Evolutionary conservation across 2,329 filamentous ascomycete species (phyloP).

Genomic region (Arthrobotrys megalospora): DNA sequence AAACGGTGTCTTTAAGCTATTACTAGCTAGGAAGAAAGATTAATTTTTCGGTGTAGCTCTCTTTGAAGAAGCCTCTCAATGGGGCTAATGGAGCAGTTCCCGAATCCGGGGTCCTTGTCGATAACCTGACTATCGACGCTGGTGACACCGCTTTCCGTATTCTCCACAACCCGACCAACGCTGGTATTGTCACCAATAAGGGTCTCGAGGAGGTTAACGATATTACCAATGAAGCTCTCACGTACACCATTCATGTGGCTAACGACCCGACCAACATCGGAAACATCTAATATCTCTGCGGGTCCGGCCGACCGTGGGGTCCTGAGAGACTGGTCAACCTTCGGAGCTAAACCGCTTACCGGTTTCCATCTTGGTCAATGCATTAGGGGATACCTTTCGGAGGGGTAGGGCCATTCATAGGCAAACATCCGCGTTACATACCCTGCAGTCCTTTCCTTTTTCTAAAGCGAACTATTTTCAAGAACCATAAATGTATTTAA

Average conservation of each 20-base stretch:
- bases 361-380: too few species aligned
- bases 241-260: background rate
- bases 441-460: too few species aligned
- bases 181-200: background rate
- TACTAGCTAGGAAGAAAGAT: background rate
- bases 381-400: too few species aligned
- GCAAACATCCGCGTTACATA: too few species aligned
- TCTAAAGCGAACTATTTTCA: too few species aligned
- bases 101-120: conserved; percentile 6
- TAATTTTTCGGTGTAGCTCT: background rate
- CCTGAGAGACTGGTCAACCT: too few species aligned
- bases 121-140: conserved; percentile 5
- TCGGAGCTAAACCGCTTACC: too few species aligned
- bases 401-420: too few species aligned
- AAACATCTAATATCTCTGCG: background rate
- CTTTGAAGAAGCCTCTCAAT: conserved; percentile 1
- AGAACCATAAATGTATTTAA: background rate
- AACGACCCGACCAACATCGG: conserved; percentile 18
- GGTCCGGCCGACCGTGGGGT: too few species aligned
- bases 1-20: background rate
- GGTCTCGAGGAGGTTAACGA: background rate
- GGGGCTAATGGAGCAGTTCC: background rate
- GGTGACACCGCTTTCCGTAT: background rate
- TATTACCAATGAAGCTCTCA: background rate
- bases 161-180: conserved; percentile 4